phyloP scores from a whole-genome alignment of 768 basidiomycete genomes.

The Rhodotorula toruloides region DNA sequence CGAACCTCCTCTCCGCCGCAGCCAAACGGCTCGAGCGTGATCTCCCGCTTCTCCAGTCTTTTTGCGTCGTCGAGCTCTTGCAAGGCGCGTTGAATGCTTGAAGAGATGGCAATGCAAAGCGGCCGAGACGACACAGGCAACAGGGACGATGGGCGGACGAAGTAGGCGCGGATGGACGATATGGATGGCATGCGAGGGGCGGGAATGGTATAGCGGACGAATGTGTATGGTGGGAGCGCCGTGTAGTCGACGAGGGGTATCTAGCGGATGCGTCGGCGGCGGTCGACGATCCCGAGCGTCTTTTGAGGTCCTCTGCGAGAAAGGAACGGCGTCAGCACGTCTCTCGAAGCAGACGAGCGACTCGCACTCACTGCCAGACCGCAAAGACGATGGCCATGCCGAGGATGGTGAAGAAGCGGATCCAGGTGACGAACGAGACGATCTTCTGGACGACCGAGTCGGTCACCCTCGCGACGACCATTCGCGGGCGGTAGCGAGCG shows the following conservation, averaged over 20 bases:
- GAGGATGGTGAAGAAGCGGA: constrained; percentile 27
- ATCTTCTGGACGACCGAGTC: constrained; percentile 22
- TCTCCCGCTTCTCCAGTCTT: too few species aligned
- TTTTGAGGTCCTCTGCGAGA: constrained; percentile 28
- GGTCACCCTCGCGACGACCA: constrained; percentile 21
- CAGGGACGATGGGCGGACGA: too few species aligned
- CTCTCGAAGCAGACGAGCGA: background rate
- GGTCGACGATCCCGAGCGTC: constrained; percentile 24
- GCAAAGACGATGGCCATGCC: constrained; percentile 24
- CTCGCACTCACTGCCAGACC: constrained; percentile 26
- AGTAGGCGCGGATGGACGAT: too few species aligned
- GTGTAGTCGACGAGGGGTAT: background rate
- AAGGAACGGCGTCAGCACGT: background rate
- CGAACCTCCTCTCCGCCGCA: too few species aligned
- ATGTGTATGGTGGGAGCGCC: too few species aligned
- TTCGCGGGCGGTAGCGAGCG: constrained; percentile 31
- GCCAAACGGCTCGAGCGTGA: too few species aligned
- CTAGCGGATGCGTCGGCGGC: constrained; percentile 20
- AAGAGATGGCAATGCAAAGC: too few species aligned
- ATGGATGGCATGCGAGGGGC: too few species aligned
- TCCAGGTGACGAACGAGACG: constrained; percentile 18
- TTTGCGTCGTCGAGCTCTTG: too few species aligned
- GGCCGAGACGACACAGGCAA: too few species aligned
- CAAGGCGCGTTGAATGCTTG: too few species aligned
- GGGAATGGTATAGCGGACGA: too few species aligned